Conservation (phyloP, 148 eudicot species). For the Cornus kousa region DNA sequence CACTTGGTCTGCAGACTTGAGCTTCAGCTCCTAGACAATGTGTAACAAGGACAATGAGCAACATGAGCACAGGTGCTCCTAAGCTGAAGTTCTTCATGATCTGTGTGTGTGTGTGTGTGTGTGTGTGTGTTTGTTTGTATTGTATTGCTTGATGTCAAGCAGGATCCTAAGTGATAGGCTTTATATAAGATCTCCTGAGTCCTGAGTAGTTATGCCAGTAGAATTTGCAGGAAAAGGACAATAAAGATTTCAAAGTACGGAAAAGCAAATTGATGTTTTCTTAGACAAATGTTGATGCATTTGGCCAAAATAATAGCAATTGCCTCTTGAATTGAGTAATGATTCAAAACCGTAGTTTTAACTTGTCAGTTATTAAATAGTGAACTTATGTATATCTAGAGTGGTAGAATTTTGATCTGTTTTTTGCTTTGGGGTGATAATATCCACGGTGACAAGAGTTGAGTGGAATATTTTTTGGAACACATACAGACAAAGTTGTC, state of each 20-base stretch:
- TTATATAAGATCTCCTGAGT: too few relatives aligned
- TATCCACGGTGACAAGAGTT: too few relatives aligned
- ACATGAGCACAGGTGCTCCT: neutral
- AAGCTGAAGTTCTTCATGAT: slow-evolving; percentile 1
- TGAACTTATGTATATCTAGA: too few relatives aligned
- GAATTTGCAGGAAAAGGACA: neutral
- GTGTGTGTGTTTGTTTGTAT: neutral
- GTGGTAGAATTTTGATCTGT: too few relatives aligned
- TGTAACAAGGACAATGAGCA: neutral
- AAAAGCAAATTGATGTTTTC: neutral
- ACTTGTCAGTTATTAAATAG: too few relatives aligned
- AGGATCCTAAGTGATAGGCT: neutral
- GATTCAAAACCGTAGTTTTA: too few relatives aligned
- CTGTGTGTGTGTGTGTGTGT: neutral
- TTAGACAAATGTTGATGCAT: neutral
- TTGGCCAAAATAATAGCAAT: neutral
- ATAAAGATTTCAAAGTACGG: neutral
- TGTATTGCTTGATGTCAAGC: neutral
- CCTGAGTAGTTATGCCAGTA: too few relatives aligned
- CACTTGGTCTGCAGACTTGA: slow-evolving; percentile 23
- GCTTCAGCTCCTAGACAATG: neutral
- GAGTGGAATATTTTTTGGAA: too few relatives aligned
- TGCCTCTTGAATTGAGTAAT: too few relatives aligned
- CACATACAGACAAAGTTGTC: neutral
- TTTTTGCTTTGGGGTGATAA: neutral